Percentiles rank a stretch among this genome's conserved stretches.
Evolutionary conservation across 2,329 filamentous ascomycete species (phyloP).

Genomic region (Trichoderma simmonsii): DNA sequence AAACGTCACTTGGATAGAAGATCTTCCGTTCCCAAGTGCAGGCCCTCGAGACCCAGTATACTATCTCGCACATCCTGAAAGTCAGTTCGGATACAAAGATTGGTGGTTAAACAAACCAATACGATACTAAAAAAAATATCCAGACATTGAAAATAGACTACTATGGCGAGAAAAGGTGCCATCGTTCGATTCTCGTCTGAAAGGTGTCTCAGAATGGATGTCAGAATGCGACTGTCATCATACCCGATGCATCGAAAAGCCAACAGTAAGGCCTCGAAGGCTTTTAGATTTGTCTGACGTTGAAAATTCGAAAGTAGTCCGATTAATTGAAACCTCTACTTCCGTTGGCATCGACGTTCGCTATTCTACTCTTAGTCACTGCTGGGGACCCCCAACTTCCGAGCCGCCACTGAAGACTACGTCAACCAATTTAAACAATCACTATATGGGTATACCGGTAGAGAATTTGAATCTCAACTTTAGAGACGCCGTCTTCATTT

Average conservation of each 20-base stretch:
- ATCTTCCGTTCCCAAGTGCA: not conserved
- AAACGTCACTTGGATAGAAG: not conserved
- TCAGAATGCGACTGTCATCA: not conserved
- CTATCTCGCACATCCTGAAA: not conserved
- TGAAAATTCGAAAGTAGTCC: not conserved
- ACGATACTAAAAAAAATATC: not conserved
- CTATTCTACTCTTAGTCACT: not conserved
- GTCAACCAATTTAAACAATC: not conserved
- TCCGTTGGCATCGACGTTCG: not conserved
- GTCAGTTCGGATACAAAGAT: not conserved
- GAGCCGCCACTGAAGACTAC: not conserved
- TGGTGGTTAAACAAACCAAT: not conserved
- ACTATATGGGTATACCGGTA: not conserved
- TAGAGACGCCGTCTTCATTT: not conserved
- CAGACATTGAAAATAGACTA: not conserved
- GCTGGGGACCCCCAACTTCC: not conserved
- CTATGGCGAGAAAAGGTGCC: not conserved
- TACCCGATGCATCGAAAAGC: not conserved
- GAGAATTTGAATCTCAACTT: not conserved
- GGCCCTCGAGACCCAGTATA: not conserved
- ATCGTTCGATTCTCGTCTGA: not conserved
- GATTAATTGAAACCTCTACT: not conserved
- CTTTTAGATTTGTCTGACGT: not conserved
- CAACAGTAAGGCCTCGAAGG: not conserved
- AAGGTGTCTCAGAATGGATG: not conserved